A percentile compares a stretch with the other conserved stretches of the same genome.
These are phyloP conservation scores for Corynespora cassiicola DNA, from an alignment of 2,329 filamentous ascomycete genomes.

Conservation along the genomic window DNA sequence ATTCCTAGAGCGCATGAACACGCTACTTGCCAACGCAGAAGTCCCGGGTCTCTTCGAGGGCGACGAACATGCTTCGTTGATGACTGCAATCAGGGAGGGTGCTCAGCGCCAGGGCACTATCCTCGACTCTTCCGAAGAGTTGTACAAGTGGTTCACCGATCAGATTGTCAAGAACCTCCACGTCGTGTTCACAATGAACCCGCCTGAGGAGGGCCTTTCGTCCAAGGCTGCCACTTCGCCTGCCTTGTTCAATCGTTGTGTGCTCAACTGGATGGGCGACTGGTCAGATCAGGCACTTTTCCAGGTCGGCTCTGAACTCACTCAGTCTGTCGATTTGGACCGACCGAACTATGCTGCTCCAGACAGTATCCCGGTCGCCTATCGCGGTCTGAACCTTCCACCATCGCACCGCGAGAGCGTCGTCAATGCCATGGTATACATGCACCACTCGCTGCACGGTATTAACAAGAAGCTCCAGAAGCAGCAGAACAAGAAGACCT, in stretches of 20 bases:
- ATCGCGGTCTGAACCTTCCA: conserved; percentile 82
- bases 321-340: conserved; percentile 94
- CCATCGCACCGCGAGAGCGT: conserved; percentile 90
- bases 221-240: conserved; percentile 98
- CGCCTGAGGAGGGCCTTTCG: conserved; percentile 90
- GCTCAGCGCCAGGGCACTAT: conserved; percentile 94
- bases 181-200: conserved; percentile 99
- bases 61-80: conserved; percentile 97
- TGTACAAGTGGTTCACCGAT: conserved; percentile 99
- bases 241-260: conserved; percentile 98
- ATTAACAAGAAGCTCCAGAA: conserved; percentile 89
- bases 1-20: conserved; percentile 99
- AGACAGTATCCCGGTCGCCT: conserved; percentile 91
- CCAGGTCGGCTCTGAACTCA: conserved; percentile 95
- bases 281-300: conserved; percentile 99
- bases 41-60: conserved; percentile 98
- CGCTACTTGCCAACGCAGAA: conserved; percentile 96
- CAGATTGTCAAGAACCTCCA: conserved; percentile 99
- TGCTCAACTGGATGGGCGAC: conserved; percentile 99
- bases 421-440: conserved; percentile 98
- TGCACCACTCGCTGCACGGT: conserved; percentile 90
- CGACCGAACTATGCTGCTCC: conserved; percentile 84
- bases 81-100: conserved; percentile 99
- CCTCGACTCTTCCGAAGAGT: conserved; percentile 95
- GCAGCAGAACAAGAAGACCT: conserved; percentile 91